Conservation (phyloP, 768 basidiomycete genomes). For the Tricholoma hemisulphureum region DNA sequence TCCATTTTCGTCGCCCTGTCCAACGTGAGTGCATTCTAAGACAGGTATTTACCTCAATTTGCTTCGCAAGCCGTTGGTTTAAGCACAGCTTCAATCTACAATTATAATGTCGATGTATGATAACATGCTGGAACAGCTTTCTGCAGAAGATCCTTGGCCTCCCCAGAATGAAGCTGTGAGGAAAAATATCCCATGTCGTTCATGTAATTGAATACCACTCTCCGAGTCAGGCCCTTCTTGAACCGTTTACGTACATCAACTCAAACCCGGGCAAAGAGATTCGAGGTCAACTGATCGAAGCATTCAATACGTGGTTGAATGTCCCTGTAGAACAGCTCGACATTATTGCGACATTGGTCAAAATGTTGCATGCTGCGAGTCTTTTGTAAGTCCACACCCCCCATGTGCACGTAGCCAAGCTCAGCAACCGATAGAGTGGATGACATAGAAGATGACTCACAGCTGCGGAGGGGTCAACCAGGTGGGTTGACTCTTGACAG, state of each 20-base stretch:
- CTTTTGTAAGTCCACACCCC: conserved; percentile 59
- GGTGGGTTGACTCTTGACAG: conserved; percentile 37
- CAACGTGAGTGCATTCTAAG: conserved; percentile 8
- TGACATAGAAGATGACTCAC: conserved; percentile 91
- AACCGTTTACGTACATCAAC: conserved; percentile 84
- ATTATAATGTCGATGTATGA: neutral
- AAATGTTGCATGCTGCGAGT: conserved; percentile 93
- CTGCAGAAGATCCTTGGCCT: neutral
- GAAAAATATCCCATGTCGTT: neutral
- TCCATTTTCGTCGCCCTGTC: conserved; percentile 8
- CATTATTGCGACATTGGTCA: conserved; percentile 78
- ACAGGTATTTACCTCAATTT: neutral
- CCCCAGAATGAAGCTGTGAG: conserved; percentile 3
- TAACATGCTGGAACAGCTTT: neutral
- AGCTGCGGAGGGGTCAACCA: conserved; percentile 81
- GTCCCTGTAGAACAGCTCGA: conserved; percentile 72
- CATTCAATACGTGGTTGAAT: conserved; percentile 90
- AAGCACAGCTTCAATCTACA: too few relatives aligned
- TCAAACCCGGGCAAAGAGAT: conserved; percentile 93
- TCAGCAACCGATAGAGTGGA: conserved; percentile 37
- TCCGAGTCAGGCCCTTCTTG: conserved; percentile 60
- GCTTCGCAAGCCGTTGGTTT: neutral
- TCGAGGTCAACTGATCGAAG: conserved; percentile 80
- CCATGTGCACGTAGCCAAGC: neutral
- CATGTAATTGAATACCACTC: too few relatives aligned